A percentile compares a stretch with the other conserved stretches of the same genome.
phyloP scores from a whole-genome alignment of 441 rosid genomes.

The Adansonia rubrostipa region DNA sequence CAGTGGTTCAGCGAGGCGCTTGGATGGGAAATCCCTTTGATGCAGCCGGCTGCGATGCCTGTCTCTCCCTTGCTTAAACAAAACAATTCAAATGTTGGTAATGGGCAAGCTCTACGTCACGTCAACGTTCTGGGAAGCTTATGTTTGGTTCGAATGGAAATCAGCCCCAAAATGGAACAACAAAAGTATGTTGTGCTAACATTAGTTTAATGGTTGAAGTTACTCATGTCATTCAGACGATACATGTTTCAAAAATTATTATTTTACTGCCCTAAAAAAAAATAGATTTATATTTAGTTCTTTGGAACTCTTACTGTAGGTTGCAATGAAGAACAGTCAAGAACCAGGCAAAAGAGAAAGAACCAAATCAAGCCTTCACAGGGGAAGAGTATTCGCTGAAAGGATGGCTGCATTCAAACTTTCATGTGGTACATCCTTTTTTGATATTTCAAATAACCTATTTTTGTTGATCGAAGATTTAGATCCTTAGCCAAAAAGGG shows the following conservation, averaged over 20 bases:
- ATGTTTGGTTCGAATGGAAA: constrained; percentile 55
- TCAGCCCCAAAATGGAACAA: constrained; percentile 33
- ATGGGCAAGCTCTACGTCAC: constrained; percentile 33
- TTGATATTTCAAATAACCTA: constrained; percentile 1
- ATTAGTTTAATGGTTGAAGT: background rate
- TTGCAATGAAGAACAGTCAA: constrained; percentile 37
- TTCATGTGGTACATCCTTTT: background rate
- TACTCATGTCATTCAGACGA: background rate
- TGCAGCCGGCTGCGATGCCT: constrained; percentile 32
- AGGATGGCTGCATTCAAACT: constrained; percentile 28
- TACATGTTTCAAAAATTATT: background rate
- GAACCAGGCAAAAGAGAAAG: constrained; percentile 39
- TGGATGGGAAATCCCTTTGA: constrained; percentile 52
- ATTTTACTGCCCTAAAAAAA: background rate
- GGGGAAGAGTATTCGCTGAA: constrained; percentile 64
- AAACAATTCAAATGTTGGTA: constrained; percentile 31
- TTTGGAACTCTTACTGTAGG: constrained; percentile 31
- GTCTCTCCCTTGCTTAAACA: constrained; percentile 28
- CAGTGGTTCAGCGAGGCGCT: constrained; percentile 57
- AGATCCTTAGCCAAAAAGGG: background rate
- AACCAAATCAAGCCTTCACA: constrained; percentile 53
- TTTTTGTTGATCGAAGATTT: background rate
- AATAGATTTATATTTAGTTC: background rate
- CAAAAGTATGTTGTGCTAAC: constrained; percentile 38
- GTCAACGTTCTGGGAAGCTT: constrained; percentile 48